These are phyloP conservation scores for Penicillium janthinellum DNA, from an alignment of 2,329 filamentous ascomycete genomes.

Conservation along the genomic window DNA sequence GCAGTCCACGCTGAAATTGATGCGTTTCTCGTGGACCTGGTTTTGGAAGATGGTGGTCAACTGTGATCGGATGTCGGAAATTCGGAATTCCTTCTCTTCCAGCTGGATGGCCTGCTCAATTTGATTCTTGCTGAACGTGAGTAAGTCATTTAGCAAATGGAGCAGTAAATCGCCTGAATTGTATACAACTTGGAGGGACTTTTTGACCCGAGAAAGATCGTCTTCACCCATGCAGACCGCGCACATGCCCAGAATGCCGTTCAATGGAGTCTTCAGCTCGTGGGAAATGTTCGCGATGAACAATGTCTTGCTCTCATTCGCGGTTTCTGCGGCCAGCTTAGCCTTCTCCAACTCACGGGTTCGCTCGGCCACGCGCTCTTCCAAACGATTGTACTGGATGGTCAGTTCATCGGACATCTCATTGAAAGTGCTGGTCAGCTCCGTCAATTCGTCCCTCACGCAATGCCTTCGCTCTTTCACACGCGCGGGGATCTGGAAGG, in stretches of 20 bases:
- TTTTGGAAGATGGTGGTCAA: constrained; percentile 86
- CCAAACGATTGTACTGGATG: constrained; percentile 80
- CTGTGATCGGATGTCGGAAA: constrained; percentile 83
- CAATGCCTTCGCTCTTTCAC: constrained; percentile 74
- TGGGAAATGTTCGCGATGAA: constrained; percentile 91
- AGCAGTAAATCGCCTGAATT: constrained; percentile 82
- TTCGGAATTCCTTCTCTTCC: constrained; percentile 80
- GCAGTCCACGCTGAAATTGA: constrained; percentile 73
- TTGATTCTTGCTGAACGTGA: constrained; percentile 95
- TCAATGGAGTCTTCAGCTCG: constrained; percentile 85
- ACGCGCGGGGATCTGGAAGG: constrained; percentile 81
- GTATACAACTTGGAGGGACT: constrained; percentile 84
- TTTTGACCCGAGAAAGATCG: constrained; percentile 73
- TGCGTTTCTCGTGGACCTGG: constrained; percentile 77
- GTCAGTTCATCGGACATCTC: constrained; percentile 90
- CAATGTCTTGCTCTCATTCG: constrained; percentile 91
- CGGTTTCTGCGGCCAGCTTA: constrained; percentile 90
- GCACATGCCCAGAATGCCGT: constrained; percentile 90
- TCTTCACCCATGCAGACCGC: constrained; percentile 92
- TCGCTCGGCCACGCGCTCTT: constrained; percentile 79
- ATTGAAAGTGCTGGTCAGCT: constrained; percentile 83
- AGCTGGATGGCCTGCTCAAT: constrained; percentile 80
- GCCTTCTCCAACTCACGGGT: constrained; percentile 84
- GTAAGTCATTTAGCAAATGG: constrained; percentile 82
- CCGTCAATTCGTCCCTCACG: constrained; percentile 81